phyloP scores from a whole-genome alignment of 768 basidiomycete species.

The Cyclocybe aegerita region DNA sequence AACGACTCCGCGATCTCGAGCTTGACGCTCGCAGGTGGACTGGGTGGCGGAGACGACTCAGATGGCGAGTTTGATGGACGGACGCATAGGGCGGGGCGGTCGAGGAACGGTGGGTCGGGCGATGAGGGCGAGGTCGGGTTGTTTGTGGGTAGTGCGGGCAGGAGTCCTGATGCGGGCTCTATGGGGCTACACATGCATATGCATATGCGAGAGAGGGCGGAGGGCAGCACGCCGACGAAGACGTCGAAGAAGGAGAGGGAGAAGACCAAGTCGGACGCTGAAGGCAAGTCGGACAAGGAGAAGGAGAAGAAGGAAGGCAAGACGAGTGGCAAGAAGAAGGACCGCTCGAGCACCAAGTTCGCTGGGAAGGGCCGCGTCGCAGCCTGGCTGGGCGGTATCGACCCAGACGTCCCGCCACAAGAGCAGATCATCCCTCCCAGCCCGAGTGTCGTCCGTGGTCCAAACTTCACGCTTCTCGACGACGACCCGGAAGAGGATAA shows the following conservation, averaged over 20 bases:
- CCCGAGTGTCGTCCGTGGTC: conserved; percentile 26
- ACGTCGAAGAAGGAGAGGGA: conserved; percentile 14
- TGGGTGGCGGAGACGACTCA: conserved; percentile 18
- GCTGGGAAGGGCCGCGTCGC: conserved; percentile 72
- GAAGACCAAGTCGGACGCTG: conserved; percentile 14
- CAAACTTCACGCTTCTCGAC: conserved; percentile 7
- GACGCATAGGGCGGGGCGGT: conserved; percentile 28
- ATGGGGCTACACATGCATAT: conserved; percentile 4
- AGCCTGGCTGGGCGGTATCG: conserved; percentile 73
- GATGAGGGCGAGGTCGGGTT: conserved; percentile 12
- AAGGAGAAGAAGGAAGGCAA: conserved; percentile 22
- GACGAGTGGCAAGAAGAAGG: conserved; percentile 24
- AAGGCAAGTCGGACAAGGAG: conserved; percentile 13
- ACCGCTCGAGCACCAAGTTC: conserved; percentile 27
- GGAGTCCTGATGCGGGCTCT: too few relatives aligned
- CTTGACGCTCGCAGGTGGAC: conserved; percentile 39
- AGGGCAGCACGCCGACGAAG: conserved; percentile 17
- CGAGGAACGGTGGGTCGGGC: conserved; percentile 15
- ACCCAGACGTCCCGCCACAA: conserved; percentile 53
- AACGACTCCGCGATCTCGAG: conserved; percentile 59
- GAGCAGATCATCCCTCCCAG: conserved; percentile 45
- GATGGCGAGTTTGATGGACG: conserved; percentile 28
- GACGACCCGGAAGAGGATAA: conserved; percentile 9
- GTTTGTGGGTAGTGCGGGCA: conserved; percentile 2
- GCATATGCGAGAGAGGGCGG: conserved; percentile 23